Evolutionary conservation across 495 filamentous ascomycete species (phyloP), one percentile per base, ranked within the genome.

Genomic region (Aspergillus kassunensis): DNA sequence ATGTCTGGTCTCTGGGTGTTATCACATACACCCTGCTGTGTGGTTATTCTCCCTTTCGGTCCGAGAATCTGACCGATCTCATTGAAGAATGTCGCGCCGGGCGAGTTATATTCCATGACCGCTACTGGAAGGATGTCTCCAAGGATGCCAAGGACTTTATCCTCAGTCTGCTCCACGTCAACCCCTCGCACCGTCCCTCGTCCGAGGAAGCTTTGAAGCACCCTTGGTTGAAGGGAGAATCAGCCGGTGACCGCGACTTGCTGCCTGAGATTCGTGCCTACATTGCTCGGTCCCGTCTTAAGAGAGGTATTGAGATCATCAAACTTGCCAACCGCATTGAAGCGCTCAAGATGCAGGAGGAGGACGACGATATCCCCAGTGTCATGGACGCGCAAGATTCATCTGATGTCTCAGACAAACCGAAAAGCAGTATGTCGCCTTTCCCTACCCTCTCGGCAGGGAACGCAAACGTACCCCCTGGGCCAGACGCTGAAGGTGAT

Each of bases 11-110:
- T 8, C 77, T 99, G 60, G 93, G 93, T 56, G 92, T 99, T 57
- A 97, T 99, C 63, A 97, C 95, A 24, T 99, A 99, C 73, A 97
- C 95, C 13, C 80, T 99, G n/a, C 88, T 99, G 34, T 99, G 93
- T 70, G 93, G 93, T 44, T 99, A 99, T 71, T 96, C 92, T 10
- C 93, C 93, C 24, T 99, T 97, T 83, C 86, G 93, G 49, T 90
- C 89, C 55, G 93, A 99, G 69, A 95, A 88, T 60, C 73, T 99
- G 24, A 81, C 86, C 50, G 93, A 97, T 61, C 78, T 99, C 56
- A 96, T 99, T 61, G 91, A 97, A 52, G 93, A 99, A 70, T 97
- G 91, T 71, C 88, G 84, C 54, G 80, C 76, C 53, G 90, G 88
- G n/a, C 82, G 85, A 39, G 89, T 97, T 51, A 84, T 97, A 29